phyloP scores from a whole-genome alignment of 2,329 filamentous ascomycete genomes.

The Colletotrichum destructivum region DNA sequence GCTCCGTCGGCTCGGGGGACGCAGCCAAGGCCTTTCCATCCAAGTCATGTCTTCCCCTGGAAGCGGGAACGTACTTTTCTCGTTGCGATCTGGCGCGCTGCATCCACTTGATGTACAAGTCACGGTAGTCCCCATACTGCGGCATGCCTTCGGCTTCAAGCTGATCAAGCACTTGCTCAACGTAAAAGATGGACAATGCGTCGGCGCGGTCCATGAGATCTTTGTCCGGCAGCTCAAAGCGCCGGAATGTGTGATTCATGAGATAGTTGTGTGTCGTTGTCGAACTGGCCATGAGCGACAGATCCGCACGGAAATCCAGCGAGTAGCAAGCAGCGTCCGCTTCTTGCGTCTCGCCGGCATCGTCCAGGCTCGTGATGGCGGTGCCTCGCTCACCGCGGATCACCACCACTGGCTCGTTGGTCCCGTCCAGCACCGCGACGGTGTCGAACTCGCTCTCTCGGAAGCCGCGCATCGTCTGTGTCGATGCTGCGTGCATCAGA shows the following conservation, averaged over 20 bases:
- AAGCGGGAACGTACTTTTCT: slow-evolving; percentile 6
- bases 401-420: slow-evolving; percentile 10
- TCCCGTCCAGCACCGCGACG: not conserved
- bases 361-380: slow-evolving; percentile 17
- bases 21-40: not conserved
- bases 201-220: slow-evolving; percentile 15
- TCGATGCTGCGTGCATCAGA: not conserved
- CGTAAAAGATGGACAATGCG: slow-evolving; percentile 20
- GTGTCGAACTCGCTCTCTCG: slow-evolving; percentile 21
- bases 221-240: not conserved
- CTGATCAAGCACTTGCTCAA: slow-evolving; percentile 8
- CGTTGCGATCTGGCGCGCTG: not conserved
- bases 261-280: too few species aligned
- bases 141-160: not conserved
- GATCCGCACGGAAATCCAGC: slow-evolving; percentile 9
- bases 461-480: slow-evolving; percentile 20
- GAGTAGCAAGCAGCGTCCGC: slow-evolving; percentile 14
- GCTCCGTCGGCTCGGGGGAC: slow-evolving; percentile 11
- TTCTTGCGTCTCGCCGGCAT: not conserved
- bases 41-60: not conserved
- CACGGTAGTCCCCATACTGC: not conserved
- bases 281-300: slow-evolving; percentile 1
- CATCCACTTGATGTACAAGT: slow-evolving; percentile 21
- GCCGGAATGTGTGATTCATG: too few species aligned
- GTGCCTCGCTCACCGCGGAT: slow-evolving; percentile 21